Evolutionary conservation across 768 basidiomycete species (phyloP).

Genomic region (Cystobasidium ongulense): DNA sequence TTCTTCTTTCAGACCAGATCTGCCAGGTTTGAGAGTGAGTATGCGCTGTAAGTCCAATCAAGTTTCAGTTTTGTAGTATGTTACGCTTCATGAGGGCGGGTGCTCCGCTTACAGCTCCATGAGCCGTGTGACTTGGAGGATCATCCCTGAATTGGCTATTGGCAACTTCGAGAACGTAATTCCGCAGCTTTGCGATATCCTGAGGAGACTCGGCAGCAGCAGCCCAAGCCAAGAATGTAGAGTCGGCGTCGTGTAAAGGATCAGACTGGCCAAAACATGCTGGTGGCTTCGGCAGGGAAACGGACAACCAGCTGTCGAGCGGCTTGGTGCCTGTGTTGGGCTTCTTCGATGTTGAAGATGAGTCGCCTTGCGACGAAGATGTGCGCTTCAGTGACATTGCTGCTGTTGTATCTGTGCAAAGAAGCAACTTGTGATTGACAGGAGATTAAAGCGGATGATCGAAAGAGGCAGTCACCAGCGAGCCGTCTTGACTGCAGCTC

Average conservation of each 20-base stretch:
- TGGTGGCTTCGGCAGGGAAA: conserved; percentile 16
- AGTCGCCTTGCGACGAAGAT: neutral
- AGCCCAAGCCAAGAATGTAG: conserved; percentile 17
- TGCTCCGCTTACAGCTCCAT: conserved; percentile 14
- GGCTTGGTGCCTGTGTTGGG: neutral
- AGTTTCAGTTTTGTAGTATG: neutral
- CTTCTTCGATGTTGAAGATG: neutral
- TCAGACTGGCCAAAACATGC: conserved; percentile 1
- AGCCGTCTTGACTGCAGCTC: too few species aligned
- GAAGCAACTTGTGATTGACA: too few species aligned
- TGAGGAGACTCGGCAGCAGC: neutral
- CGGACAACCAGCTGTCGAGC: conserved; percentile 7
- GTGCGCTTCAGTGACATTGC: neutral
- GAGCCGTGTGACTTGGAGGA: conserved; percentile 6
- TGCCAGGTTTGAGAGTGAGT: conserved; percentile 8
- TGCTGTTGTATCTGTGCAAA: neutral
- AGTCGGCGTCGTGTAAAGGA: conserved; percentile 8
- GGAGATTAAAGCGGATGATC: too few species aligned
- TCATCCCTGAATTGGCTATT: conserved; percentile 5
- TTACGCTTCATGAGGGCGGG: too few species aligned
- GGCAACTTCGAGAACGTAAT: conserved; percentile 15
- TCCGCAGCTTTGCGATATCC: conserved; percentile 9
- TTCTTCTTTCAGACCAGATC: conserved; percentile 10
- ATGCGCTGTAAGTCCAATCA: neutral
- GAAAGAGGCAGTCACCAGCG: too few species aligned